Percentiles rank a stretch among this genome's conserved stretches.
Evolutionary conservation across 1,284 basidiomycete genomes (phyloP).

Genomic region (Puccinia sorghi): DNA sequence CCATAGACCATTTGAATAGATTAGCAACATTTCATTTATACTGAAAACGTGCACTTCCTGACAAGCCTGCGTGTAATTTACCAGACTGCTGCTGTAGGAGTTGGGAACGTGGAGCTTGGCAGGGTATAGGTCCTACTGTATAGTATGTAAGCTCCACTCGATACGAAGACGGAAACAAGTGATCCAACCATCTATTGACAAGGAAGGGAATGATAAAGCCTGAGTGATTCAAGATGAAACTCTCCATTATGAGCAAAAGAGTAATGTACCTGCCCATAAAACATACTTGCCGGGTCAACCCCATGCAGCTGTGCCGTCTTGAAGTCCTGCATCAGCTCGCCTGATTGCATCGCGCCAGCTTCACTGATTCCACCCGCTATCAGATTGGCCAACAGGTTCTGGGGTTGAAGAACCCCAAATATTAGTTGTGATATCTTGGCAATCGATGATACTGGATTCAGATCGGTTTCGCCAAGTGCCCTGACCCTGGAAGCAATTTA

Average conservation of each 20-base stretch:
- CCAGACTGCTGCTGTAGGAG: conserved; percentile 80
- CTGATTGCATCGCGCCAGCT: conserved; percentile 94
- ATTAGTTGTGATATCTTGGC: conserved; percentile 93
- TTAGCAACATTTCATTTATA: not conserved
- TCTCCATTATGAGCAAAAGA: conserved; percentile 65
- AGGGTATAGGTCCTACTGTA: conserved; percentile 79
- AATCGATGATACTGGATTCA: conserved; percentile 71
- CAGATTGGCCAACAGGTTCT: conserved; percentile 82
- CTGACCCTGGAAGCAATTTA: conserved; percentile 38
- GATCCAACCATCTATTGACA: conserved; percentile 75
- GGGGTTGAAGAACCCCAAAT: conserved; percentile 90
- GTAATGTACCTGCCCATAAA: conserved; percentile 58
- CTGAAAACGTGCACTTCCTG: too few relatives aligned
- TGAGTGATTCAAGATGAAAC: not conserved
- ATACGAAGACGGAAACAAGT: conserved; percentile 80
- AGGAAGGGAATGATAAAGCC: not conserved
- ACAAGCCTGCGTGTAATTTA: conserved; percentile 52
- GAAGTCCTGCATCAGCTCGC: conserved; percentile 96
- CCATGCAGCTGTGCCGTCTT: conserved; percentile 87
- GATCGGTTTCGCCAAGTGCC: conserved; percentile 57
- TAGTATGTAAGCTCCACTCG: conserved; percentile 79
- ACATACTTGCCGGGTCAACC: conserved; percentile 58
- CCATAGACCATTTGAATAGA: not conserved
- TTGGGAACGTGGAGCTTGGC: conserved; percentile 82
- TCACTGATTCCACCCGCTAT: conserved; percentile 95